Percentiles rank a stretch among this genome's conserved stretches.
phyloP scores from a whole-genome alignment of 2,329 filamentous ascomycete species.

The Nemania serpens region DNA sequence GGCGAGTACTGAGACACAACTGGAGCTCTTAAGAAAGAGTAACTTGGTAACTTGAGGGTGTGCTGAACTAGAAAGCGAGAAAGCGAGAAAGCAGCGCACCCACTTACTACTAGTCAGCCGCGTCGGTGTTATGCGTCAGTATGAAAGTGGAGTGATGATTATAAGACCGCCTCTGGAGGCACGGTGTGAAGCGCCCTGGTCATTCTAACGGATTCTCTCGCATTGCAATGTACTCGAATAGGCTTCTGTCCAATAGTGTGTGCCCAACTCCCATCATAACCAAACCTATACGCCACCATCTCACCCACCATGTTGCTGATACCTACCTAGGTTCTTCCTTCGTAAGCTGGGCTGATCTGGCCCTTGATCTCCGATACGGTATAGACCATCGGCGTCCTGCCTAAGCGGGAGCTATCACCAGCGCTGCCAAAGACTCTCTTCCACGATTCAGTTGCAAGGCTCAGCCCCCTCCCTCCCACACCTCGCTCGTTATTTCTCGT shows the following conservation, averaged over 20 bases:
- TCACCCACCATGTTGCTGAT: conserved; percentile 11
- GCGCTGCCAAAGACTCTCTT: not conserved
- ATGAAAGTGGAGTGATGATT: conserved; percentile 10
- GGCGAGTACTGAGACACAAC: not conserved
- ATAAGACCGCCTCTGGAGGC: not conserved
- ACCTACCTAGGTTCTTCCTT: not conserved
- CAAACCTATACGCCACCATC: conserved; percentile 8
- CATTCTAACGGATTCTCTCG: conserved; percentile 3
- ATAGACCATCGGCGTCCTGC: not conserved
- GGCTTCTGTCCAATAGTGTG: conserved; percentile 1
- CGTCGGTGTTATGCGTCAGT: conserved; percentile 9
- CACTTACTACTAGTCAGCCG: conserved; percentile 22
- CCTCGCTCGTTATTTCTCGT: not conserved
- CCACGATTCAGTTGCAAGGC: conserved; percentile 17
- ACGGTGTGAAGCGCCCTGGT: not conserved
- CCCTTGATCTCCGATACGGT: not conserved
- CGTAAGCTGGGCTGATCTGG: conserved; percentile 13
- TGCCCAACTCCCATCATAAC: not conserved
- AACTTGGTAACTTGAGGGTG: not conserved
- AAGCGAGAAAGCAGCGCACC: not conserved
- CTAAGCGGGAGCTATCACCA: not conserved
- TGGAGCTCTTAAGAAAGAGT: too few species aligned
- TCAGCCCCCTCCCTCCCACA: not conserved
- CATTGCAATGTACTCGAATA: not conserved
- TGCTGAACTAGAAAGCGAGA: not conserved